Base-by-base conservation (phyloP, 306 rosid genomes). In the Glycine latifolia region DNA sequence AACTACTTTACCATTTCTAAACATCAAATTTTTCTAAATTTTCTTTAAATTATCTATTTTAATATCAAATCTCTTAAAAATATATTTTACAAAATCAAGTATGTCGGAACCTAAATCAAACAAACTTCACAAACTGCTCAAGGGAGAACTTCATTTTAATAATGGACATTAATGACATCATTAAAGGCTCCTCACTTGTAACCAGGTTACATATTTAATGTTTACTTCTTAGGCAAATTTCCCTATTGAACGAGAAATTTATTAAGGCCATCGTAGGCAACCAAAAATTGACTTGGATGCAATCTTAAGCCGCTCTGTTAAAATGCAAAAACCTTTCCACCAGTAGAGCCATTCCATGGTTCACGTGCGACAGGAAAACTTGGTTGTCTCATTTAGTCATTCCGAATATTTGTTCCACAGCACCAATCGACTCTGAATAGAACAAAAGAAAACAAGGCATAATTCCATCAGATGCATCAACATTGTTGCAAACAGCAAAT, bases 401-500 rank as follows among this genome's bases (percentile, higher is more conserved):
- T 48, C 9, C 54, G 14, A 44, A 33, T 5, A 55, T 16, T 54
- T 8, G 11, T 10, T 49, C 41, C 78, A 71, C 39, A 70, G 41
- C 73, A 48, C 66, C 67, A 2, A 67, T 50, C 26, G 6, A 46
- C 52, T 73, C 70, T 75, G 50, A 56, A 81, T 65, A 31, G 77
- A 77, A 47, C 46, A 71, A 62, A 12, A 71, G 10, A 81, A 67
- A 65, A 31, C 53, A 71, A 10, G 7, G 81, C 76, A 44, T 13
- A 26, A 8, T 76, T 47, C 26, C 48, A 54, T 56, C 37, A 47
- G 9, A 77, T 55, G 43, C 56, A 73, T 77, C 75, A 65, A 39
- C 60, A 54, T 41, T 41, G 73, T 41, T 33, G 79, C 47, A 72
- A 31, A 72, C 54, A 82, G 75, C 37, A 77, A 70, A 8, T 53